phyloP scores from a whole-genome alignment of 495 filamentous ascomycete genomes.

The Hyaloscypha hepaticicola region DNA sequence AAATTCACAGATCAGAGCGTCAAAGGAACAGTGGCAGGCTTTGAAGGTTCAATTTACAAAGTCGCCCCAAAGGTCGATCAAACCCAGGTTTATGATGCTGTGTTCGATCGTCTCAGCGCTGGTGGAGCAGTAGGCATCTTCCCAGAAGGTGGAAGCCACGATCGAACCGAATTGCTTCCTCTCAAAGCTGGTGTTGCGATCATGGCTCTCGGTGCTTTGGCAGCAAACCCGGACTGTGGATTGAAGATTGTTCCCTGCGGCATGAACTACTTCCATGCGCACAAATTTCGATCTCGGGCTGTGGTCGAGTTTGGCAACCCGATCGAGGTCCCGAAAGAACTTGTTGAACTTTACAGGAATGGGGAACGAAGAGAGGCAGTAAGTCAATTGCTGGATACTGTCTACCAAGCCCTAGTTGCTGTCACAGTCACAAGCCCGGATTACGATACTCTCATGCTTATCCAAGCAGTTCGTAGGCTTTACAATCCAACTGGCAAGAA shows the following conservation, averaged over 20 bases:
- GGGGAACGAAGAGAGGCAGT: conserved; percentile 85
- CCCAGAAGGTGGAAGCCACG: conserved; percentile 96
- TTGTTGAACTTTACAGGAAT: conserved; percentile 81
- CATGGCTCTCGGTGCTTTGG: conserved; percentile 93
- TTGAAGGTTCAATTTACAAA: conserved; percentile 80
- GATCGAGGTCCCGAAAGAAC: conserved; percentile 73
- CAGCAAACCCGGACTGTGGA: conserved; percentile 85
- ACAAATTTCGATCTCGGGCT: conserved; percentile 96
- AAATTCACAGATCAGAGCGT: conserved; percentile 46
- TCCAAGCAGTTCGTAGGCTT: conserved; percentile 89
- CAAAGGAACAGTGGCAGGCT: conserved; percentile 56
- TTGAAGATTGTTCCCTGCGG: conserved; percentile 98
- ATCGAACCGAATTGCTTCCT: conserved; percentile 88
- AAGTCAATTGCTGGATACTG: conserved; percentile 73
- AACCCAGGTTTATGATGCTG: conserved; percentile 86
- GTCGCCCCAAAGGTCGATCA: conserved; percentile 93
- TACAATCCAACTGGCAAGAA: conserved; percentile 96
- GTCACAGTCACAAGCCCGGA: conserved; percentile 94
- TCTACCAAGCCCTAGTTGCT: conserved; percentile 78
- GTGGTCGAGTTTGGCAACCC: conserved; percentile 95
- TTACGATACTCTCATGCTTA: conserved; percentile 96
- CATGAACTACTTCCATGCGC: conserved; percentile 99
- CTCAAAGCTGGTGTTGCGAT: conserved; percentile 97
- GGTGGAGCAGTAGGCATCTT: conserved; percentile 97
- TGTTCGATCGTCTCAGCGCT: conserved; percentile 74